A percentile compares a stretch with the other conserved stretches of the same genome.
These are phyloP conservation scores for Tuctoria greenei DNA, from an alignment of 176 grass and related monocot species.

Conservation along the genomic window DNA sequence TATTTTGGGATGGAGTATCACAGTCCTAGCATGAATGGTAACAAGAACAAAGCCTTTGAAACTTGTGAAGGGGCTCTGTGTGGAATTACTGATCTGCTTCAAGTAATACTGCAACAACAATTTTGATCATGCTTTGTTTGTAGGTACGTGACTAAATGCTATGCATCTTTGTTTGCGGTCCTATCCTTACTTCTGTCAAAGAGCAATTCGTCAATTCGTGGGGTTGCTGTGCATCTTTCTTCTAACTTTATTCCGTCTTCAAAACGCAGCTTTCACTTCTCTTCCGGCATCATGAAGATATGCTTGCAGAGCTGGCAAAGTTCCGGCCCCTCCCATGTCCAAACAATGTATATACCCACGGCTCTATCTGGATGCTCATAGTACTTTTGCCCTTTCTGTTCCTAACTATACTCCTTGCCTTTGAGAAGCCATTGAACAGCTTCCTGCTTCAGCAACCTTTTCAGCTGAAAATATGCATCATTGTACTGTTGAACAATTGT, in stretches of 20 bases:
- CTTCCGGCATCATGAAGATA: slow-evolving; percentile 54
- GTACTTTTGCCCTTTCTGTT: slow-evolving; percentile 50
- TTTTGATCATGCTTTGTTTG: slow-evolving; percentile 2
- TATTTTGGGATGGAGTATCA: no score
- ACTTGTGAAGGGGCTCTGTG: background rate
- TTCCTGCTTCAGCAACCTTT: slow-evolving; percentile 37
- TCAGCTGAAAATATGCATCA: background rate
- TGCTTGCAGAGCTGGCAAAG: slow-evolving; percentile 49
- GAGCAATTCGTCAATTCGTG: background rate
- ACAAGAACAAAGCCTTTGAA: background rate
- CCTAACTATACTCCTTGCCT: slow-evolving; percentile 48
- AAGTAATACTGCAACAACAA: slow-evolving; percentile 2
- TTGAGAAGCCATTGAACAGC: slow-evolving; percentile 47
- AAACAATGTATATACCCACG: slow-evolving; percentile 39
- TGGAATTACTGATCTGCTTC: slow-evolving; percentile 8
- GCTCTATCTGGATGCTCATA: slow-evolving; percentile 53
- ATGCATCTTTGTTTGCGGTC: slow-evolving; percentile 46
- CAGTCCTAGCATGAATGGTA: background rate
- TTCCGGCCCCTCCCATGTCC: slow-evolving; percentile 47
- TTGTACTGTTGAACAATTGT: background rate
- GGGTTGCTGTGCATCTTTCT: background rate
- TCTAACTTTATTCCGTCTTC: slow-evolving; percentile 9
- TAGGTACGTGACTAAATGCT: slow-evolving; percentile 65
- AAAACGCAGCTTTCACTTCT: slow-evolving; percentile 47
- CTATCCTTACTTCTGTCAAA: background rate